Evolutionary conservation across 192 early-diverging fungal species (phyloP), one percentile per base, ranked within the genome.

Genomic region (Coemansia sp.): DNA sequence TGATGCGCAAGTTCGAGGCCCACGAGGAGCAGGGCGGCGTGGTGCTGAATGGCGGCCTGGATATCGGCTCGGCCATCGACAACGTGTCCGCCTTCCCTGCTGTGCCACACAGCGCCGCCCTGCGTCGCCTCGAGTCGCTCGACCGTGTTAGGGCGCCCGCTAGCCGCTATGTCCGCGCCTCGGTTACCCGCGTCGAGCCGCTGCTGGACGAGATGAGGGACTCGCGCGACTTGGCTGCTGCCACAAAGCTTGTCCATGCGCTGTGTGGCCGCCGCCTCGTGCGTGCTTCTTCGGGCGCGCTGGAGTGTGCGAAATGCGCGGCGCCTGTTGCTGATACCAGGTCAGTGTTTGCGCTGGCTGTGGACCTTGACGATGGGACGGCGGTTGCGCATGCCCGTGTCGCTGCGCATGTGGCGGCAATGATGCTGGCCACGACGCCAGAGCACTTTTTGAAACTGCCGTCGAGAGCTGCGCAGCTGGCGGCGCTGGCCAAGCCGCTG

Each of bases 361-460:
- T 61, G 0, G 22, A 13, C 16, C 60, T 81, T 8, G 73, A 81
- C 47, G 78, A 81, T 20, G 78, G 78, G 7, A 81, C 78, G 2
- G 62, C 24, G 0, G 53, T 56, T 24, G 38, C 56, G 1, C 20
- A 29, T 20, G 67, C 64, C 3, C 59, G 43, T 0, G 56, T 64
- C 1, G 52, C 73, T 11, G 22, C 73, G 5, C 13, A 27, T 2
- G 70, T 70, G 12, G 78, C 78, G 0, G 47, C 15, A 27, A 61
- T 16, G 8, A 69, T 75, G 4, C 22, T 81, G 44, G 61, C 63
- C n/a, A 53, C 67, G 1, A 59, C 70, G 63, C 67, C 78, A 3
- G 32, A 16, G n/a, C 78, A 70, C 64, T 66, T 81, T 37, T 68
- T 81, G 9, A 53, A 62, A 35, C 70, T 81, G 59, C 67, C 78